Conservation (phyloP, 139 green algal species). For the Closterium sp. region DNA sequence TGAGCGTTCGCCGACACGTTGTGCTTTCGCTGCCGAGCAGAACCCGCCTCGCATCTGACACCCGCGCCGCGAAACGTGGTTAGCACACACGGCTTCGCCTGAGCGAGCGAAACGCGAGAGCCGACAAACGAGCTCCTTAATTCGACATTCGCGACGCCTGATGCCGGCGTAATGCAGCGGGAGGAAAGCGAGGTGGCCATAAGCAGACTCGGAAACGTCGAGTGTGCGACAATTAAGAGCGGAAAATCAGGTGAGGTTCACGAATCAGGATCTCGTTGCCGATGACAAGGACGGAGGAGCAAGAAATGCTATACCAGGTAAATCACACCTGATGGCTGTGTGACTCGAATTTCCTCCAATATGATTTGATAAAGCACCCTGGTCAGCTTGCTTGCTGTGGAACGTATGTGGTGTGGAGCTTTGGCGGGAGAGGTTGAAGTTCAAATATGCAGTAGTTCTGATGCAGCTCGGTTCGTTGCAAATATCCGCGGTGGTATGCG, state of each 20-base stretch:
- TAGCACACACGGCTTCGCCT: not conserved
- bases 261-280: not conserved
- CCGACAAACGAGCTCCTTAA: not conserved
- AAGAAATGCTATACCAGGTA: not conserved
- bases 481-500: too few species aligned
- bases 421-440: too few species aligned
- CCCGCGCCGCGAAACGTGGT: not conserved
- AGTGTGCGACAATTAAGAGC: not conserved
- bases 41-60: not conserved
- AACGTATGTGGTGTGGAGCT: too few species aligned
- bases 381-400: too few species aligned
- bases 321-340: too few species aligned
- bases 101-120: not conserved
- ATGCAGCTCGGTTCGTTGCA: too few species aligned
- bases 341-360: too few species aligned
- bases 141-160: not conserved
- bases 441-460: too few species aligned
- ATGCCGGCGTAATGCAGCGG: not conserved
- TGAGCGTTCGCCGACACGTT: conserved; percentile 13
- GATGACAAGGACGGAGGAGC: not conserved
- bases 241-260: not conserved
- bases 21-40: not conserved
- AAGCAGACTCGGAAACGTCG: not conserved
- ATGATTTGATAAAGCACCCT: too few species aligned
- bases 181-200: not conserved